Base-by-base conservation (phyloP, 192 early-diverging fungal genomes). In the Phlyctochytrium planicorne region DNA sequence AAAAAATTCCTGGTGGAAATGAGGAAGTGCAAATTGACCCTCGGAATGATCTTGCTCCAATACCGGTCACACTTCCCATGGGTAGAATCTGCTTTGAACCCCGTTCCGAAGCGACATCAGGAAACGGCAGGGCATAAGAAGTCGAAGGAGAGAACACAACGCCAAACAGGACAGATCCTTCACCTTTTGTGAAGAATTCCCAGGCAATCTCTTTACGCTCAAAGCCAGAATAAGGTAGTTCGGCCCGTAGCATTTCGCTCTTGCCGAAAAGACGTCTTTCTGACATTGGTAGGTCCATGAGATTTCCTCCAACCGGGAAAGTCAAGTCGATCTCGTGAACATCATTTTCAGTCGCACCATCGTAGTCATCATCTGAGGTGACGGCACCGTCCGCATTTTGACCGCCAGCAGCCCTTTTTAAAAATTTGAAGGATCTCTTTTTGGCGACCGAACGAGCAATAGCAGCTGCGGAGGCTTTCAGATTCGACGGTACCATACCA, bases 141-240 rank as follows among this genome's bases (percentile, higher is more conserved):
- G 32, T 32, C 20, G 69, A n/a, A 14, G 73, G 73, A 14, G 30
- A 14, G 37, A 74, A 74, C 2, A 67, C 30, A 10, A 74, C 16
- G 2, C 63, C 67, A 72, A 74, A 74, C 29, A 65, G 27, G 35
- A 74, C 64, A 30, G 59, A 53, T 32, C 14, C n/a, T 2, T 72
- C 69, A 4, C n/a, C 47, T 25, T 62, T 66, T 14, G 60, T 30
- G 24, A 59, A 24, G 62, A 74, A 74, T 55, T 74, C 73, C 73
- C 73, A 74, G 12, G 63, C 53, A 2, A 74, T 12, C 34, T 74
- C 67, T 12, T 53, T 36, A 0, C 50, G 1, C 6, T 57, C 62
- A 4, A 50, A 53, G 17, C 16, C 52, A 47, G 52, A 65, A 66
- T 33, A 31, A 6, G 20, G 27, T 25, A 74, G 52, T 23, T 65